Base-by-base conservation (phyloP, 768 basidiomycete genomes). In the Collybia mongolica region DNA sequence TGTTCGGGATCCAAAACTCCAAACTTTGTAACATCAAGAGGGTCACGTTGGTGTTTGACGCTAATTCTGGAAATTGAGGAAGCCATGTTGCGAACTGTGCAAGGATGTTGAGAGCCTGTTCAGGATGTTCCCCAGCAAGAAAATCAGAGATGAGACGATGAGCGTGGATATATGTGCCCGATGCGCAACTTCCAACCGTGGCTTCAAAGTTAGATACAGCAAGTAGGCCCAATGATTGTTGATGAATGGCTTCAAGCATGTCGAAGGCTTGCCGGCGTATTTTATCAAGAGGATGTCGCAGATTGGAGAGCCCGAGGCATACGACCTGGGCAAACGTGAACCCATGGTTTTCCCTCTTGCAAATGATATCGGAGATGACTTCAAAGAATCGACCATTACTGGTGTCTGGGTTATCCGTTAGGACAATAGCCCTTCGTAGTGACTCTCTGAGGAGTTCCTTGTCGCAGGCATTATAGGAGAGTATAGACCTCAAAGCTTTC, bases 261-360 rank as follows among this genome's bases (percentile, higher is more conserved):
- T 83, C 76, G 65, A 94, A 89, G 1, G 95, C 87, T 39, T 80
- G 80, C n/a, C 78, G 77, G 9, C 94, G 84, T 41, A 87, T 82
- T 17, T 74, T 69, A 6, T 75, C 54, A 19, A 80, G 74, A 2
- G 83, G 79, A 63, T 95, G 88, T 26, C 89, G 86, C 8, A 98
- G 77, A 67, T 97, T 97, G 17, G 89, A 85, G 17, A 97, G 69
- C 2, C 87, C 89, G 12, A 96, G 74, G 59, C 85, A 92, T 19
- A 81, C 77, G 12, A 82, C 71, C 61, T 96, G 92, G 20, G 83
- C 74, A 60, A 93, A 89, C 3, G 79, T 78, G 64, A 88, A 90
- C 42, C 75, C 73, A 60, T 83, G 87, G 22, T 63, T 65, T 19
- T 78, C 73, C 11, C 60, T 60, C 18, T 73, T 76, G 62, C 80